Conservation (phyloP, 2,329 filamentous ascomycete species). For the Neonectria coccinea region DNA sequence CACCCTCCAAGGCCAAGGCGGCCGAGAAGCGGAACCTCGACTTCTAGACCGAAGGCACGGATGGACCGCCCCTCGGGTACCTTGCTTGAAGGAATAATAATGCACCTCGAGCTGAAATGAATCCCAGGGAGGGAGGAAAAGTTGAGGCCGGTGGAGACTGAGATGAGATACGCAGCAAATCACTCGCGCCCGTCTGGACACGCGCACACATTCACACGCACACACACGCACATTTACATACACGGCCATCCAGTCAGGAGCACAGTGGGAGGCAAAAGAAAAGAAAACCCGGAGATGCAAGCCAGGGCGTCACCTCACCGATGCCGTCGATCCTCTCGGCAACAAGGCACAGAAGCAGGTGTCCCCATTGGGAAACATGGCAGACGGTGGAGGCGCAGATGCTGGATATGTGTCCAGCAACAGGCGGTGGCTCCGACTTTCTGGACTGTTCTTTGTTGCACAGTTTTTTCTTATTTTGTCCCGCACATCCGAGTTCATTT, state of each 20-base stretch:
- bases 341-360: conserved; percentile 4
- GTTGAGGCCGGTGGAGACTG: conserved; percentile 28
- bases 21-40: conserved; percentile 48
- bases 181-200: conserved; percentile 29
- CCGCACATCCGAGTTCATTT: conserved; percentile 12
- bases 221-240: conserved; percentile 21
- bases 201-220: conserved; percentile 22
- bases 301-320: conserved; percentile 3
- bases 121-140: conserved; percentile 24
- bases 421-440: conserved; percentile 9
- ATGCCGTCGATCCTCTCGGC: conserved; percentile 2
- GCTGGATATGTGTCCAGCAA: conserved; percentile 6
- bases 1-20: conserved; percentile 53
- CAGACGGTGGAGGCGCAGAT: conserved; percentile 13
- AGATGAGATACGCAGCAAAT: conserved; percentile 40
- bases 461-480: not conserved
- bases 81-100: conserved; percentile 34
- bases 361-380: conserved; percentile 16
- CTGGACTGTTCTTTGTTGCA: conserved; percentile 10
- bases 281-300: conserved; percentile 13
- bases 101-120: conserved; percentile 25
- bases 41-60: conserved; percentile 39
- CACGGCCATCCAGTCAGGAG: conserved; percentile 27
- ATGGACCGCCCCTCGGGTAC: conserved; percentile 35
- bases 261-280: conserved; percentile 19